phyloP scores from a whole-genome alignment of 257 asterid genomes.

The Fraxinus excelsior region DNA sequence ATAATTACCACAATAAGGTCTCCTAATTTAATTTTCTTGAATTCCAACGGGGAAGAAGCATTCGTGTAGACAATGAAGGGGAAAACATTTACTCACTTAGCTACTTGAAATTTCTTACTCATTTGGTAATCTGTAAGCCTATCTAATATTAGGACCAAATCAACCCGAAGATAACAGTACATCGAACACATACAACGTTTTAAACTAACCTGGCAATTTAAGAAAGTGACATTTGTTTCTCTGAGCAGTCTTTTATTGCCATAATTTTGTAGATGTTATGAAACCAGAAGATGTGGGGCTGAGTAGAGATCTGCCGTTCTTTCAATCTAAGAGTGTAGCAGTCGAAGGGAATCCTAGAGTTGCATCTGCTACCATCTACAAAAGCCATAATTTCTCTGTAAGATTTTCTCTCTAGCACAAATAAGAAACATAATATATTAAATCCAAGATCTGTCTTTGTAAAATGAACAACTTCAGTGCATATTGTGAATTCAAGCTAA shows the following conservation, averaged over 20 bases:
- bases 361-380: constrained; percentile 63
- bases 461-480: not conserved
- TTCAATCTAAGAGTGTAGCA: constrained; percentile 38
- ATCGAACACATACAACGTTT: too few relatives aligned
- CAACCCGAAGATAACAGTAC: too few relatives aligned
- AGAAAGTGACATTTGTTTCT: not conserved
- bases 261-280: constrained; percentile 53
- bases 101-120: too few relatives aligned
- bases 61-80: too few relatives aligned
- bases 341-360: constrained; percentile 56
- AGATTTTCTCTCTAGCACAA: not conserved
- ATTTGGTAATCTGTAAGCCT: too few relatives aligned
- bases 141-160: too few relatives aligned
- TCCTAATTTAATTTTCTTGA: not conserved
- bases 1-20: not conserved
- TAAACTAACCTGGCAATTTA: too few relatives aligned
- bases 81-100: too few relatives aligned
- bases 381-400: constrained; percentile 64
- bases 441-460: not conserved
- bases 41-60: too few relatives aligned
- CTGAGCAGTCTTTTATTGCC: not conserved
- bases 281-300: constrained; percentile 79
- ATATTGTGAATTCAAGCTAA: not conserved
- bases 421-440: not conserved
- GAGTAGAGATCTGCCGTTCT: constrained; percentile 57